These are phyloP conservation scores for Cladosporium sp. DNA, from an alignment of 2,329 filamentous ascomycete genomes.

Conservation along the genomic window DNA sequence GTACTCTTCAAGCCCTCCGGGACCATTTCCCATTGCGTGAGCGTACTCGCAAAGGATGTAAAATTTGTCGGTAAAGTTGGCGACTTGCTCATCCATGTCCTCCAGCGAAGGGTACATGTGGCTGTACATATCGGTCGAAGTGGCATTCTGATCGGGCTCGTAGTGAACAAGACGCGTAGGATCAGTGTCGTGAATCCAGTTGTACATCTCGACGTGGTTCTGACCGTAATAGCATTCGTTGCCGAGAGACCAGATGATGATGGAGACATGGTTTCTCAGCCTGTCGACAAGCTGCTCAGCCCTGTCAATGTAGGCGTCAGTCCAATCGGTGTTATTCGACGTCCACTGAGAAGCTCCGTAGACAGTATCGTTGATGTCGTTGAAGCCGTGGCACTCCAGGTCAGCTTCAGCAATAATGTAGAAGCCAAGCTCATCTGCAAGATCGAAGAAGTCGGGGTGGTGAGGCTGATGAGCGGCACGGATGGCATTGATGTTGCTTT, in stretches of 20 bases:
- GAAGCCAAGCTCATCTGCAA: constrained; percentile 61
- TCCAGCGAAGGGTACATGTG: constrained; percentile 61
- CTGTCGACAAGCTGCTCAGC: constrained; percentile 59
- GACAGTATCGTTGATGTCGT: constrained; percentile 13
- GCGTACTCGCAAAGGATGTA: constrained; percentile 53
- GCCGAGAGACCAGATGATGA: constrained; percentile 69
- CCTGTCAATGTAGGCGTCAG: constrained; percentile 62
- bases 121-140: constrained; percentile 60
- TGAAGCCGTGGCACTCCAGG: constrained; percentile 41
- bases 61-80: constrained; percentile 39
- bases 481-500: constrained; percentile 65
- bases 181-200: constrained; percentile 54
- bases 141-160: constrained; percentile 57
- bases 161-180: constrained; percentile 59
- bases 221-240: constrained; percentile 68
- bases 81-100: constrained; percentile 33
- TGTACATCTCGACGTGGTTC: constrained; percentile 65
- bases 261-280: constrained; percentile 65
- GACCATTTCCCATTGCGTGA: constrained; percentile 69
- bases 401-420: constrained; percentile 58
- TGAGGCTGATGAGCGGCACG: constrained; percentile 64
- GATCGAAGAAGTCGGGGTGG: constrained; percentile 53
- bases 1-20: constrained; percentile 53
- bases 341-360: constrained; percentile 31
- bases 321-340: constrained; percentile 57